Evolutionary conservation across 2,329 filamentous ascomycete species (phyloP), one percentile per base, ranked within the genome.

Genomic region (Apiospora koreana): DNA sequence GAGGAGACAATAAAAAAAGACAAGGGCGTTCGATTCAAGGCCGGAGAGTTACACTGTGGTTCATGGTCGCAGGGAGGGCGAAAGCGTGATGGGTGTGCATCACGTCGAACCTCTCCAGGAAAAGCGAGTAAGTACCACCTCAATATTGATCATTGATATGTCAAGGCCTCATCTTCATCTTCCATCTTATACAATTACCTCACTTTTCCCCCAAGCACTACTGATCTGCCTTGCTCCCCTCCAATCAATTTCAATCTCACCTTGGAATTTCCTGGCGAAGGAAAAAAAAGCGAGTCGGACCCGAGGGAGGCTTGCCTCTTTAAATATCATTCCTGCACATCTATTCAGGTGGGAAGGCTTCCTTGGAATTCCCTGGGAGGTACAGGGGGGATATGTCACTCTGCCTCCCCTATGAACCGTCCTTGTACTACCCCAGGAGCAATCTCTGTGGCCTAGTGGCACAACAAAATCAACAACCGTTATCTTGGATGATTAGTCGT

Each of bases 401-500:
- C 23, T 38, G 8, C 54, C 21, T 58, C 25, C 54, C 54, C 54
- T 31, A 62, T 62, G 31, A 38, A 62, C 31, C 10, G 54, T 35
- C n/a, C 54, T 38, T 62, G 54, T 62, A 14, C 54, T 62, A 62
- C 54, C 54, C 54, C 31, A 62, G 31, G 31, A n/a, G 31, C 54
- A 62, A 28, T 35, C 31, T 62, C 31, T 62, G 54, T 62, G 21
- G 31, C 54, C 54, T 62, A 62, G 54, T 62, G 54, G 54, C 54
- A 62, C 54, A 31, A 62, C 10, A 58, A 62, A 62, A 21, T 38
- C 54, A 62, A 38, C 54, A 62, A 38, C 54, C 54, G 31, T 62
- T 62, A 62, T 62, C 54, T 62, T 62, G 31, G 54, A 62, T 62
- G 54, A 62, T 62, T 62, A 62, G 54, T 62, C 54, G 28, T 38